Conservation (phyloP, 345 rosid genomes). For the Viola odorata region DNA sequence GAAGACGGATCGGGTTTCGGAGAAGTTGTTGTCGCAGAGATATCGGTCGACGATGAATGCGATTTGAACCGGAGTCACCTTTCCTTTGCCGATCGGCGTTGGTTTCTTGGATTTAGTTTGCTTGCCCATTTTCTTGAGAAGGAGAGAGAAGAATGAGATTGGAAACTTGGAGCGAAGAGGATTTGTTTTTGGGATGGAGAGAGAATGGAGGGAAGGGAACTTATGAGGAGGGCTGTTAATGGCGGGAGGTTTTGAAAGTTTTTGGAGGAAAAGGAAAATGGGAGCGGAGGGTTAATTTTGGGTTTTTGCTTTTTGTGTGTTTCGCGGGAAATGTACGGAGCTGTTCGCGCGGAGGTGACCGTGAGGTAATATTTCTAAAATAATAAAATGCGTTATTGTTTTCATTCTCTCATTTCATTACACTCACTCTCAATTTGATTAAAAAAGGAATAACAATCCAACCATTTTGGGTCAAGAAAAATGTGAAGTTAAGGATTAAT, state of each 20-base stretch:
- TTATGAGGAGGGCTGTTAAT: background rate
- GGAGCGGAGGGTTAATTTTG: background rate
- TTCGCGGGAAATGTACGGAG: background rate
- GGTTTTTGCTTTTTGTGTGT: background rate
- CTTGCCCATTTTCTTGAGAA: constrained; percentile 39
- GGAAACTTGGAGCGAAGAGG: background rate
- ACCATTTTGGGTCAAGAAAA: too few species aligned
- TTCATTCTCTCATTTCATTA: too few species aligned
- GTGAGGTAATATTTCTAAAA: too few species aligned
- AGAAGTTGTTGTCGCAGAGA: constrained; percentile 60
- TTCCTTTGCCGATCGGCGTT: constrained; percentile 49
- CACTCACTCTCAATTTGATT: too few species aligned
- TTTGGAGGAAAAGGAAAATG: background rate
- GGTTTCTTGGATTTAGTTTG: constrained; percentile 39
- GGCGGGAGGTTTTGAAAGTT: constrained; percentile 3
- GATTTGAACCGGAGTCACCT: constrained; percentile 67
- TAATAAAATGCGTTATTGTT: too few species aligned
- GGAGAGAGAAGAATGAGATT: background rate
- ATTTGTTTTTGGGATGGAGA: background rate
- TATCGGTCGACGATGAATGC: constrained; percentile 86
- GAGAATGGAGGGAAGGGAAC: background rate
- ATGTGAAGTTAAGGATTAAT: too few species aligned
- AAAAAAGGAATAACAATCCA: too few species aligned
- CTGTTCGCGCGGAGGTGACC: too few species aligned
- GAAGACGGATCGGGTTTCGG: constrained; percentile 48